Evolutionary conservation across 805 yeast genomes (phyloP).

Genomic region (Ogataea paraovalis): DNA sequence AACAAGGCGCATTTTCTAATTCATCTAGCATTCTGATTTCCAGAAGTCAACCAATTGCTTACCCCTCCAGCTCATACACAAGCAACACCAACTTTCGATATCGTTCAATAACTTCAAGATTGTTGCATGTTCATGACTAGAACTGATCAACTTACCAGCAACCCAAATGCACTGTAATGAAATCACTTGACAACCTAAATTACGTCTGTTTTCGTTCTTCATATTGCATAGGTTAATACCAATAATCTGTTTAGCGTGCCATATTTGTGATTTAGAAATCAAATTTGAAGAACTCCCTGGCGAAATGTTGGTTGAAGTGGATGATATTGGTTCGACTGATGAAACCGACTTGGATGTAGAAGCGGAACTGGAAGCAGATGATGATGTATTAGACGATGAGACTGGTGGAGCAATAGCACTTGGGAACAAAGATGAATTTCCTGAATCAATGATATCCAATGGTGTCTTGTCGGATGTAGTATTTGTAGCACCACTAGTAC

Average conservation of each 20-base stretch:
- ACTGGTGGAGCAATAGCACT: conserved; percentile 9
- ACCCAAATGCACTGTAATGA: conserved; percentile 24
- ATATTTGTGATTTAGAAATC: conserved; percentile 28
- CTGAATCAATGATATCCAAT: neutral
- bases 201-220: conserved; percentile 12
- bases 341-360: neutral
- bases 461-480: neutral
- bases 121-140: conserved; percentile 22
- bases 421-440: conserved; percentile 10
- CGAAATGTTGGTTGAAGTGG: conserved; percentile 6
- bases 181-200: conserved; percentile 16
- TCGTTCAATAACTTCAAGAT: conserved; percentile 20
- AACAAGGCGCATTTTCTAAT: neutral
- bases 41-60: conserved; percentile 25
- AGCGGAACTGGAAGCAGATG: conserved; percentile 1
- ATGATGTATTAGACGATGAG: conserved; percentile 2
- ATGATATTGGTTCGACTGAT: neutral
- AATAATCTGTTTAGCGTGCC: conserved; percentile 39
- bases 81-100: conserved; percentile 22
- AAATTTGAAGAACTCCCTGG: conserved; percentile 8
- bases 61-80: conserved; percentile 20
- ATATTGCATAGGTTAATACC: conserved; percentile 27
- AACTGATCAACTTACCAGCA: conserved; percentile 25
- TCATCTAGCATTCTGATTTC: conserved; percentile 22
- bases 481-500: neutral